Base-by-base conservation (phyloP, 192 early-diverging fungal species). In the Coemansia sp. region DNA sequence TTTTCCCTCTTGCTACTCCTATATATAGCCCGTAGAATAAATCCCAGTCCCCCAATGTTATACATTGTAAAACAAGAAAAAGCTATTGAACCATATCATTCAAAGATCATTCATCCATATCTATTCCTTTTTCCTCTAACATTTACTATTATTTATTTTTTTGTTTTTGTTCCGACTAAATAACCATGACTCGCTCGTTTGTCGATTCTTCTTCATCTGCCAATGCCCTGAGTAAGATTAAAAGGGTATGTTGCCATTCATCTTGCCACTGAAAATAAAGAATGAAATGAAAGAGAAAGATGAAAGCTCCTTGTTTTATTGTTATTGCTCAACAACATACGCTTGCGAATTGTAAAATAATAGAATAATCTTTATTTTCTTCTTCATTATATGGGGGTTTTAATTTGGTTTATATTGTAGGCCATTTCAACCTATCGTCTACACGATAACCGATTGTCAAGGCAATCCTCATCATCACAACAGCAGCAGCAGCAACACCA, bases 131-230 rank as follows among this genome's bases (percentile, higher is more conserved):
- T 45, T 45, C 13, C 10, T 15, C 13, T 45, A 45, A 4, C 37
- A 49, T 26, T 51, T 18, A 47, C 39, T 68, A 32, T 48, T 68
- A 26, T 48, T 36, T 42, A 54, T 41, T 62, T 62, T 62, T n/a
- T 48, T 51, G 16, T 32, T 60, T 37, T 60, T 15, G 8, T 45
- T 45, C 43, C 5, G 1, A 2, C 43, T 54, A 26, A 8, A 54
- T 8, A 21, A 9, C 10, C 22, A 54, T 54, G 51, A 54, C 21
- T 22, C 51, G 26, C 21, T 16, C 39, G 13, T 59, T 41, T 41
- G 40, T 41, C 57, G 57, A 59, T 41, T 59, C 57, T 8, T 59
- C 57, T 8, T 37, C 57, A 37, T 37, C 36, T 41, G 13, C 57
- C 32, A 41, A 32, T 40, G 57, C 57, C 0, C 9, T 59, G n/a